Evolutionary conservation across 192 early-diverging fungal genomes (phyloP).

Genomic region (Physocladia obscura): DNA sequence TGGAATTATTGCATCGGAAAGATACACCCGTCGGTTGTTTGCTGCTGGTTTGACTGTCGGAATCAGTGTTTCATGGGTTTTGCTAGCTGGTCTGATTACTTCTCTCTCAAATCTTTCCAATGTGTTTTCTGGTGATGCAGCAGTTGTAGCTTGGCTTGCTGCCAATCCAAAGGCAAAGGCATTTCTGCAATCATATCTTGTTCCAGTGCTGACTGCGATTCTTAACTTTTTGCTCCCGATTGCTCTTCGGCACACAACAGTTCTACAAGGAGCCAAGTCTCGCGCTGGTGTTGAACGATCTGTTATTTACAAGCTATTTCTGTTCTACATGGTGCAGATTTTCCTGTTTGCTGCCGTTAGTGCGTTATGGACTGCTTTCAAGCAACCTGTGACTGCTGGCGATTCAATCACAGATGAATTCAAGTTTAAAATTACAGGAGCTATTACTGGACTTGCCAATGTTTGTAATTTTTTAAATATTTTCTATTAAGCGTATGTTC

Average conservation of each 20-base stretch:
- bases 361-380: slow-evolving; percentile 19
- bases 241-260: slow-evolving; percentile 33
- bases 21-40: slow-evolving; percentile 34
- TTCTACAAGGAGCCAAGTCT: slow-evolving; percentile 39
- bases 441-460: slow-evolving; percentile 22
- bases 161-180: slow-evolving; percentile 2
- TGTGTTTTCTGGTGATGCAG: slow-evolving; percentile 5
- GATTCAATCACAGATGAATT: slow-evolving; percentile 26
- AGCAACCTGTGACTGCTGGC: background rate
- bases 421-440: slow-evolving; percentile 15
- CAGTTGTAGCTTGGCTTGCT: slow-evolving; percentile 23
- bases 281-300: slow-evolving; percentile 42
- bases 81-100: slow-evolving; percentile 30
- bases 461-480: background rate
- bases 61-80: slow-evolving; percentile 36
- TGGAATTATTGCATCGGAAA: slow-evolving; percentile 22
- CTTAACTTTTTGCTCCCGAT: slow-evolving; percentile 41
- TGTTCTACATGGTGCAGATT: slow-evolving; percentile 34
- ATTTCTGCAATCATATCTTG: slow-evolving; percentile 35
- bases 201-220: slow-evolving; percentile 34
- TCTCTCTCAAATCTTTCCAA: slow-evolving; percentile 18
- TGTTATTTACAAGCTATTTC: slow-evolving; percentile 46
- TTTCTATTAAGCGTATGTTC: background rate
- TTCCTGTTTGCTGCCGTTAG: slow-evolving; percentile 14
- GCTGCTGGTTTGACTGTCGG: slow-evolving; percentile 32